A percentile compares a stretch with the other conserved stretches of the same genome.
These are phyloP conservation scores for Fusarium pilosicola DNA, from an alignment of 2,329 filamentous ascomycete genomes.

Conservation along the genomic window DNA sequence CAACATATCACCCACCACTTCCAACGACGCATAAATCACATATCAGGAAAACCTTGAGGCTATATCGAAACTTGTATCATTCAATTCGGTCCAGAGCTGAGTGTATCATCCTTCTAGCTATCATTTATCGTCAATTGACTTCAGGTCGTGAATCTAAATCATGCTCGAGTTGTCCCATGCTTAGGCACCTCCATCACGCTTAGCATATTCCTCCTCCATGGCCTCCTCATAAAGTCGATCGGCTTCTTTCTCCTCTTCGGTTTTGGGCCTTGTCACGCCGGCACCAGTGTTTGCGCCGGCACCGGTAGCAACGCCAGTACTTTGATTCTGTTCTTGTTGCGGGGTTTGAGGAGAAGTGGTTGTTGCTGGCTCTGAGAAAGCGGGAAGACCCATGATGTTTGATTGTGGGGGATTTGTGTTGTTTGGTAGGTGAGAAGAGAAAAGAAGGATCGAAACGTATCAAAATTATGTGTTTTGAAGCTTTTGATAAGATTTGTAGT, in stretches of 20 bases:
- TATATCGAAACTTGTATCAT: not conserved
- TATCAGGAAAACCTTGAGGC: not conserved
- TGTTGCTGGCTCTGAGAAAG: constrained; percentile 26
- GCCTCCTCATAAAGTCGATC: constrained; percentile 61
- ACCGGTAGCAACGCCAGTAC: constrained; percentile 46
- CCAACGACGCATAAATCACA: not conserved
- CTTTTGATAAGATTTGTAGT: not conserved
- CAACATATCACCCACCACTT: not conserved
- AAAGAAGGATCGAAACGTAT: not conserved
- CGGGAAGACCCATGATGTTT: constrained; percentile 45
- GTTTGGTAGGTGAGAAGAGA: not conserved
- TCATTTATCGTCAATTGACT: not conserved
- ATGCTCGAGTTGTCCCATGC: not conserved
- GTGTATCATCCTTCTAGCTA: not conserved
- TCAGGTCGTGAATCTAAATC: not conserved
- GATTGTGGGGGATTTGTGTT: not conserved
- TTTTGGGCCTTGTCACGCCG: constrained; percentile 58
- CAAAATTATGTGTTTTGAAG: not conserved
- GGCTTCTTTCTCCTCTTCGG: constrained; percentile 60
- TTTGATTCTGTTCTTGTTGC: constrained; percentile 26
- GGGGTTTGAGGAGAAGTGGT: constrained; percentile 11
- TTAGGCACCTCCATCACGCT: constrained; percentile 62
- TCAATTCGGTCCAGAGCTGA: not conserved
- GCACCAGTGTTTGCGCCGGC: constrained; percentile 62
- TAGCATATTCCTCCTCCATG: constrained; percentile 67